Base-by-base conservation (phyloP, 331 rosid species). In the Stylosanthes scabra region DNA sequence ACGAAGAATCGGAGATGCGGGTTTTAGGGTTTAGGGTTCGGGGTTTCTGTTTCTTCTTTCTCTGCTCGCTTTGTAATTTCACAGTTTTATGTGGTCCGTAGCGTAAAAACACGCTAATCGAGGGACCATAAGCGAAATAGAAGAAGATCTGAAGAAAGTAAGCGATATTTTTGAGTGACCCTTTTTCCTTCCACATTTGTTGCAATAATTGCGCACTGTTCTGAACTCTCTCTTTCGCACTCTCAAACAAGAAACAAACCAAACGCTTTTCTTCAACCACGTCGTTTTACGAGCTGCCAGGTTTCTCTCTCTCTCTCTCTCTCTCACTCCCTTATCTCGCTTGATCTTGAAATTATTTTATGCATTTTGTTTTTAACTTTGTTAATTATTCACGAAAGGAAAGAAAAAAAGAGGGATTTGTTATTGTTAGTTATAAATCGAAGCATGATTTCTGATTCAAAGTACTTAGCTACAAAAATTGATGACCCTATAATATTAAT, bases 401-500 rank as follows among this genome's bases (percentile, higher is more conserved):
- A 27, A 1, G 10, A 10, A 34, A 50, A 20, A 10, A n/a, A 0
- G 9, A 37, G 16, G 13, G 44, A 37, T 31, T 3, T 25, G 9
- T 65, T 64, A 45, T 13, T 13, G 1, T 11, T 66, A 45, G 9
- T 56, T 8, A 41, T 49, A 28, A 59, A 39, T 37, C 31, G 63
- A 74, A 64, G 66, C 54, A 31, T 58, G 58, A 8, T 68, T 44
- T 50, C 5, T 57, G 46, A 31, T 49, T 69, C 14, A 9, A 13
- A 10, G 45, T 39, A 14, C 41, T 61, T 44, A 34, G 58, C 50
- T 59, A 4, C 44, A 14, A 74, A 74, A 59, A 59, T 31, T 11
- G 66, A 40, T 58, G 45, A 57, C 28, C 8, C n/a, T 74, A 2
- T 14, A 58, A 39, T 47, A 15, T 63, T 46, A 1, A 20, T 20